Evolutionary conservation across 1,139 yeast genomes (phyloP).

Genomic region (Taiozyma sp.): DNA sequence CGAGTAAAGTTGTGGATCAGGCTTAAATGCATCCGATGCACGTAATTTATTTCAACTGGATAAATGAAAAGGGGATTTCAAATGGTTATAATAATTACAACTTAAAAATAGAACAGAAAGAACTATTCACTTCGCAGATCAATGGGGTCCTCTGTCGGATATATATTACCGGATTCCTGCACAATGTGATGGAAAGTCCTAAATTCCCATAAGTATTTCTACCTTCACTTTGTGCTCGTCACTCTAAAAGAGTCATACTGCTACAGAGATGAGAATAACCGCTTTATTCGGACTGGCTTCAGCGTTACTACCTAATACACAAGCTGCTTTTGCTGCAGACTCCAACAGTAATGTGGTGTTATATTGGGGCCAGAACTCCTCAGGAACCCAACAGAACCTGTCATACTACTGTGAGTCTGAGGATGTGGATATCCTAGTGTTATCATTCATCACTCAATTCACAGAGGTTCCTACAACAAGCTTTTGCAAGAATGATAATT

Average conservation of each 20-base stretch:
- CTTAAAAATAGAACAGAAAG: not conserved
- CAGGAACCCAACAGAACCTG: conserved; percentile 41
- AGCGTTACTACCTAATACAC: not conserved
- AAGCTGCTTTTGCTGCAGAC: conserved; percentile 36
- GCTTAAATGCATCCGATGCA: not conserved
- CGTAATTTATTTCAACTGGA: not conserved
- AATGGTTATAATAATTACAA: not conserved
- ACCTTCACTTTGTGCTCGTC: not conserved
- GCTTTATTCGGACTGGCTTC: not conserved
- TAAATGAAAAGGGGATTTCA: not conserved
- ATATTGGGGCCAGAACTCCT: conserved; percentile 80
- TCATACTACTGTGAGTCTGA: conserved; percentile 55
- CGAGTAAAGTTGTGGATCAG: not conserved
- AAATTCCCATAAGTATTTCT: too few relatives aligned
- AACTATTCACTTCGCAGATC: not conserved
- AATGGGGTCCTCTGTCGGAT: not conserved
- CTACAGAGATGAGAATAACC: not conserved
- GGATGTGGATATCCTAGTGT: conserved; percentile 53
- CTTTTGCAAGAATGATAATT: conserved; percentile 6
- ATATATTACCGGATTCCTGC: not conserved
- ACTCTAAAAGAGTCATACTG: not conserved
- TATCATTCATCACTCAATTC: conserved; percentile 57
- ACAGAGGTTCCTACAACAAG: conserved; percentile 21
- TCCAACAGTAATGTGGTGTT: conserved; percentile 61
- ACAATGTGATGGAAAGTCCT: not conserved